A percentile compares a stretch with the other conserved stretches of the same genome.
These are phyloP conservation scores for Trichopus zeylanicus DNA, from an alignment of 116 monocot species.

Conservation along the genomic window DNA sequence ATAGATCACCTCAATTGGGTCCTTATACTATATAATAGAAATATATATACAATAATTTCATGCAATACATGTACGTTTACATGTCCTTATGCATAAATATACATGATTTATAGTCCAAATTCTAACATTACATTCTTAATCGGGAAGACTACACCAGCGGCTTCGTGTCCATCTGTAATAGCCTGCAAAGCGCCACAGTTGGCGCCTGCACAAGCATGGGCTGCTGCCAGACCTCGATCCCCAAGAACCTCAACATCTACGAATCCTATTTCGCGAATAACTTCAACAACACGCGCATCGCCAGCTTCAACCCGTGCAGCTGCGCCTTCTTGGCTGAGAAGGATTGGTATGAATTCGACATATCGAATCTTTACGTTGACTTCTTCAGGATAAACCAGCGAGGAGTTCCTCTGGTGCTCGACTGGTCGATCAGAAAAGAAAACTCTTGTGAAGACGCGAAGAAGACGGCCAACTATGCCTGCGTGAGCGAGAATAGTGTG, in stretches of 20 bases:
- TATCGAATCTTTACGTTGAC: background rate
- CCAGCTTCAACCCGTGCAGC: conserved; percentile 6
- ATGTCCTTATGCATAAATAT: too few species aligned
- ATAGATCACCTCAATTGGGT: too few species aligned
- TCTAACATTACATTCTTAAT: background rate
- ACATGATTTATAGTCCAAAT: too few species aligned
- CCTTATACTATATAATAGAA: too few species aligned
- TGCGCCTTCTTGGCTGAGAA: conserved; percentile 7
- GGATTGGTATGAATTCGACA: background rate
- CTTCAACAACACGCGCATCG: background rate
- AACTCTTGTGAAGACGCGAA: background rate
- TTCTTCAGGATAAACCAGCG: background rate
- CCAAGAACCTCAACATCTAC: background rate
- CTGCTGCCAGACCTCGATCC: conserved; percentile 16
- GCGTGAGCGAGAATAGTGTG: background rate
- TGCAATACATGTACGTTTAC: too few species aligned
- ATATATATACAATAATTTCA: too few species aligned
- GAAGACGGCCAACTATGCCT: conserved; percentile 6
- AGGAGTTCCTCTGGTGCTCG: conserved; percentile 1
- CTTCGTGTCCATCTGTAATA: background rate
- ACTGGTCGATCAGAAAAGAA: conserved; percentile 10
- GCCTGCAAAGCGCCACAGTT: too few species aligned
- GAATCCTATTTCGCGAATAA: background rate
- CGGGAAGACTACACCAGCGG: background rate
- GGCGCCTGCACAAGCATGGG: conserved; percentile 6